phyloP scores from a whole-genome alignment of 164 flowering plant species.

The Amborella trichopoda region DNA sequence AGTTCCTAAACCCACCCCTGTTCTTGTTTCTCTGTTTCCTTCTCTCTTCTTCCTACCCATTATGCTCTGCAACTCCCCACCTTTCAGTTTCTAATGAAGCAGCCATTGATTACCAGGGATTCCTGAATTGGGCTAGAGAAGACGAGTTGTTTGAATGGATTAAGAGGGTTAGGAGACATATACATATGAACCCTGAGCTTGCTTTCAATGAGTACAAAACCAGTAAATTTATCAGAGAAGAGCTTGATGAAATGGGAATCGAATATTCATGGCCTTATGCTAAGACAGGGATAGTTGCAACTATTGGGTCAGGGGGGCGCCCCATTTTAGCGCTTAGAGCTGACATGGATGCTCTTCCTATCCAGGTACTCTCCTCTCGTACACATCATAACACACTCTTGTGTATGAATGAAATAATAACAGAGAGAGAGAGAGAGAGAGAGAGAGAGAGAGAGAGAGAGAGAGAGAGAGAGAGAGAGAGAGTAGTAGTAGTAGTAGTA shows the following conservation, averaged over 20 bases:
- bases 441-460: not conserved
- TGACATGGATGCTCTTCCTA: slow-evolving; percentile 94
- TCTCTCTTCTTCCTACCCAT: no score
- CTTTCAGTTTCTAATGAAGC: no score
- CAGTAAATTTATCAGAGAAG: slow-evolving; percentile 36
- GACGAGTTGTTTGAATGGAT: slow-evolving; percentile 45
- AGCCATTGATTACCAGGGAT: no score
- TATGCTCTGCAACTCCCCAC: no score
- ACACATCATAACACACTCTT: no score
- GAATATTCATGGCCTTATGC: slow-evolving; percentile 54
- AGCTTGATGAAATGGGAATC: slow-evolving; percentile 43
- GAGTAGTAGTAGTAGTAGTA: no score
- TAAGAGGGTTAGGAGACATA: slow-evolving; percentile 35
- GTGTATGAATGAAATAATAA: no score
- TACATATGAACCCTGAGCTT: slow-evolving; percentile 63
- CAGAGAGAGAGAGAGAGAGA: not conserved
- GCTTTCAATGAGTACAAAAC: slow-evolving; percentile 55
- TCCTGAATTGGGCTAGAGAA: slow-evolving; percentile 31
- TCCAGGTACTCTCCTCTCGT: slow-evolving; percentile 45
- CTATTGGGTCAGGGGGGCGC: slow-evolving; percentile 53
- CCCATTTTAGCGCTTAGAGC: slow-evolving; percentile 83
- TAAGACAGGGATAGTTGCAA: slow-evolving; percentile 48
- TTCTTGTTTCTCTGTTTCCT: no score
- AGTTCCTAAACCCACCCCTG: no score
- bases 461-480: not conserved